A percentile compares a stretch with the other conserved stretches of the same genome.
These are phyloP conservation scores for Aureobasidium vineae DNA, from an alignment of 2,329 filamentous ascomycete genomes.

Conservation along the genomic window DNA sequence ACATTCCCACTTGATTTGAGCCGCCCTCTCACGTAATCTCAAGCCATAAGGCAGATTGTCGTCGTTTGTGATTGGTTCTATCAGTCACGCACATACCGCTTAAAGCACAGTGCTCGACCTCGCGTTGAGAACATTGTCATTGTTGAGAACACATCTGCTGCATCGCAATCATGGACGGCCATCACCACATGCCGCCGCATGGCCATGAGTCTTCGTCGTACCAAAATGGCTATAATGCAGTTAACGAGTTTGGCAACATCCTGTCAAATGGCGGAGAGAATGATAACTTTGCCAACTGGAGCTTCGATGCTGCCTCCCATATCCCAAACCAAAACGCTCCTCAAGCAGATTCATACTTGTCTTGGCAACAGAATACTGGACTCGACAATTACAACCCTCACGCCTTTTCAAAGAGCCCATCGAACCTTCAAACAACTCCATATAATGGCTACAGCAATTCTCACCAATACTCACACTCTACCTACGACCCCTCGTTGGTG, in stretches of 20 bases:
- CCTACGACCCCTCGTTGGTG: slow-evolving; percentile 28
- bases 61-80: slow-evolving; percentile 27
- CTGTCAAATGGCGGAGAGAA: slow-evolving; percentile 23
- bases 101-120: slow-evolving; percentile 15
- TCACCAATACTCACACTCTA: slow-evolving; percentile 21
- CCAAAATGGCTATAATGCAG: slow-evolving; percentile 29
- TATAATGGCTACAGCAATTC: slow-evolving; percentile 32
- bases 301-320: slow-evolving; percentile 25
- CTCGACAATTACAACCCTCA: slow-evolving; percentile 31
- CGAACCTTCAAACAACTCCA: slow-evolving; percentile 20
- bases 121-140: slow-evolving; percentile 2
- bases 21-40: slow-evolving; percentile 25
- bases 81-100: slow-evolving; percentile 19
- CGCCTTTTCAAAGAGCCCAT: slow-evolving; percentile 30
- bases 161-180: slow-evolving; percentile 24
- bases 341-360: slow-evolving; percentile 28
- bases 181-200: slow-evolving; percentile 32
- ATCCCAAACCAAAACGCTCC: slow-evolving; percentile 24
- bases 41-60: slow-evolving; percentile 27
- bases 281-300: slow-evolving; percentile 26
- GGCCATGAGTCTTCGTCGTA: slow-evolving; percentile 32
- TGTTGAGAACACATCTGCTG: slow-evolving; percentile 7
- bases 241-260: slow-evolving; percentile 29
- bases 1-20: slow-evolving; percentile 27
- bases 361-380: slow-evolving; percentile 29